phyloP scores from a whole-genome alignment of 2,329 filamentous ascomycete species.

The Fusarium chlamydosporum region DNA sequence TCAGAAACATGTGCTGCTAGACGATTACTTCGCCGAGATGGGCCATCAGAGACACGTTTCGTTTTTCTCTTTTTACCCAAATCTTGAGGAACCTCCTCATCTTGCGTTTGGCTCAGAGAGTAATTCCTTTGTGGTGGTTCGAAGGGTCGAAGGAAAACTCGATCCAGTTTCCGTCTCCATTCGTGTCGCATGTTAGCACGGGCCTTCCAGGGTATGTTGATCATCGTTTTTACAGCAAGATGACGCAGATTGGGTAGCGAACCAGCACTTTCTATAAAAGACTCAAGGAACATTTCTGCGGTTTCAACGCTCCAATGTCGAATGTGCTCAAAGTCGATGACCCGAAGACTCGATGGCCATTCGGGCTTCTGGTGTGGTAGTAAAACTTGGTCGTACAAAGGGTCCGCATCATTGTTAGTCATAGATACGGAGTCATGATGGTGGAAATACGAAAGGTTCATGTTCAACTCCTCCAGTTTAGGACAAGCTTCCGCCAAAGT shows the following conservation, averaged over 20 bases:
- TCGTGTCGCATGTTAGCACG: constrained; percentile 82
- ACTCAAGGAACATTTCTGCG: constrained; percentile 83
- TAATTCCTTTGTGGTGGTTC: constrained; percentile 56
- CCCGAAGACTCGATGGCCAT: constrained; percentile 81
- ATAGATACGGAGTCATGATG: constrained; percentile 68
- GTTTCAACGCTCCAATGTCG: constrained; percentile 79
- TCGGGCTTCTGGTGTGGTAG: constrained; percentile 74
- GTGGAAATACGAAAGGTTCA: constrained; percentile 85
- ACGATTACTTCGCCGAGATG: constrained; percentile 58
- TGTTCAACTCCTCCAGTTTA: constrained; percentile 75
- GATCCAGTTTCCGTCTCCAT: constrained; percentile 80
- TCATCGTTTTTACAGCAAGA: constrained; percentile 80
- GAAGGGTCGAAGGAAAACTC: constrained; percentile 71
- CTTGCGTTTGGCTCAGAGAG: constrained; percentile 42
- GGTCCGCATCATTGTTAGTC: constrained; percentile 75
- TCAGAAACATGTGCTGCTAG: constrained; percentile 52
- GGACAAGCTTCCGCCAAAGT: constrained; percentile 77
- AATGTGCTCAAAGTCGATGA: constrained; percentile 81
- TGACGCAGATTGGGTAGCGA: constrained; percentile 76
- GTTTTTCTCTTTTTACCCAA: constrained; percentile 39
- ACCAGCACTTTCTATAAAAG: constrained; percentile 79
- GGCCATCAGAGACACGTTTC: constrained; percentile 40
- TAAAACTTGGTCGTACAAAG: constrained; percentile 80
- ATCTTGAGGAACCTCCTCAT: constrained; percentile 7
- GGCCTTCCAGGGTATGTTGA: constrained; percentile 86